These are phyloP conservation scores for Malassezia caprae DNA, from an alignment of 1,284 basidiomycete genomes.

Conservation along the genomic window DNA sequence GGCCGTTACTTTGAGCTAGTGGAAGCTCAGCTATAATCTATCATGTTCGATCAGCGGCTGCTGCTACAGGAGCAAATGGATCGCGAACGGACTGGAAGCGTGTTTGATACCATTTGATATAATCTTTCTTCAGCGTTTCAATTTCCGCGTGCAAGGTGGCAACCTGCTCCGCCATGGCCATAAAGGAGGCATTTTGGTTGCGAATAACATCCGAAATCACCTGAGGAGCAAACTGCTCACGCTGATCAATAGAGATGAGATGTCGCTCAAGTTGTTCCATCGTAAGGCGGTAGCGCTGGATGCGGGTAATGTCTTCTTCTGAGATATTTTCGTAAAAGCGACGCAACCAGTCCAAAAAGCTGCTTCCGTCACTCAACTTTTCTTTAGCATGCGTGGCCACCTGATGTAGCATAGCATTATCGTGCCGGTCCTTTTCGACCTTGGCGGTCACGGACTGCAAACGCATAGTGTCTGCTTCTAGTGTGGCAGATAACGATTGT, in stretches of 20 bases:
- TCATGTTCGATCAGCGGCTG: conserved; percentile 4
- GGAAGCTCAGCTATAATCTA: conserved; percentile 28
- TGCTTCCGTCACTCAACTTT: conserved; percentile 25
- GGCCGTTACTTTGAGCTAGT: conserved; percentile 48
- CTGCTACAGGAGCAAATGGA: conserved; percentile 28
- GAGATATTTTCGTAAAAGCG: conserved; percentile 34
- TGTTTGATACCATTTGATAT: conserved; percentile 40
- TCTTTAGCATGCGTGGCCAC: conserved; percentile 32
- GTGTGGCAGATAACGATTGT: conserved; percentile 27
- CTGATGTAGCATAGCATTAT: conserved; percentile 32
- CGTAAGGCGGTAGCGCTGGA: conserved; percentile 33
- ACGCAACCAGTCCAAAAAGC: conserved; percentile 32
- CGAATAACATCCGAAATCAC: conserved; percentile 39
- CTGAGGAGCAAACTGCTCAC: conserved; percentile 33
- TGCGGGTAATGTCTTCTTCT: conserved; percentile 27
- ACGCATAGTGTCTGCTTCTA: conserved; percentile 28
- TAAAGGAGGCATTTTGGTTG: conserved; percentile 40
- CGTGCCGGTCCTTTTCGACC: conserved; percentile 35
- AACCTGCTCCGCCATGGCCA: conserved; percentile 41
- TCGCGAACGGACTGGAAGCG: conserved; percentile 34
- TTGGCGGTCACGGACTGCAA: conserved; percentile 19
- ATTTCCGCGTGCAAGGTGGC: conserved; percentile 40
- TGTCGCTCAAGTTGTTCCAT: conserved; percentile 44
- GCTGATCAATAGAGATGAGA: conserved; percentile 24
- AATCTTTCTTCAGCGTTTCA: conserved; percentile 40